Percentiles rank a stretch among this genome's conserved stretches.
phyloP scores from a whole-genome alignment of 2,329 filamentous ascomycete species.

The Hymenoscyphus albidus region DNA sequence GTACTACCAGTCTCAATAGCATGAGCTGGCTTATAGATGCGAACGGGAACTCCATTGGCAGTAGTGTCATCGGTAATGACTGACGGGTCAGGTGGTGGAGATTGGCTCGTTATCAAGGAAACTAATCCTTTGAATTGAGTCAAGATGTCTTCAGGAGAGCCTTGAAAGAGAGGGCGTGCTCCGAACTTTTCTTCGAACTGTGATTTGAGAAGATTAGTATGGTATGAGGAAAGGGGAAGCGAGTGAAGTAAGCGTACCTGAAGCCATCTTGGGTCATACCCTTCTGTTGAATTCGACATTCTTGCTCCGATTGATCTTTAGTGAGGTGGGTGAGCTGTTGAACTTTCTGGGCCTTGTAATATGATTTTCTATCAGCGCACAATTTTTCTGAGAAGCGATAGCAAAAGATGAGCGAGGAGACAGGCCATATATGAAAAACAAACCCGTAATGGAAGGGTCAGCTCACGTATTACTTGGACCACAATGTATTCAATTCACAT shows the following conservation, averaged over 20 bases:
- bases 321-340: neutral
- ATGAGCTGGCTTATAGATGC: conserved; percentile 26
- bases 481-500: neutral
- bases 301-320: neutral
- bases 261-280: conserved; percentile 26
- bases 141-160: conserved; percentile 18
- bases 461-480: neutral
- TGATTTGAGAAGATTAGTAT: neutral
- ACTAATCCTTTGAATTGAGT: conserved; percentile 19
- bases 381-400: neutral
- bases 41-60: conserved; percentile 22
- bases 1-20: conserved; percentile 10
- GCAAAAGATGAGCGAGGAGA: neutral
- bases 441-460: neutral
- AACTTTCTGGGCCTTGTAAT: neutral
- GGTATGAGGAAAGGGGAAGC: neutral
- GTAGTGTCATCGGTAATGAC: conserved; percentile 18
- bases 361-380: neutral
- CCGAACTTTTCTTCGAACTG: conserved; percentile 26
- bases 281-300: conserved; percentile 12
- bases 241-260: conserved; percentile 15
- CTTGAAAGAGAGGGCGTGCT: conserved; percentile 18
- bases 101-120: conserved; percentile 16
- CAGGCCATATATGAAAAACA: neutral
- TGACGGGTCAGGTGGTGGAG: conserved; percentile 18